These are phyloP conservation scores for Cladorrhinum sp. DNA, from an alignment of 2,329 filamentous ascomycete genomes.

Conservation along the genomic window DNA sequence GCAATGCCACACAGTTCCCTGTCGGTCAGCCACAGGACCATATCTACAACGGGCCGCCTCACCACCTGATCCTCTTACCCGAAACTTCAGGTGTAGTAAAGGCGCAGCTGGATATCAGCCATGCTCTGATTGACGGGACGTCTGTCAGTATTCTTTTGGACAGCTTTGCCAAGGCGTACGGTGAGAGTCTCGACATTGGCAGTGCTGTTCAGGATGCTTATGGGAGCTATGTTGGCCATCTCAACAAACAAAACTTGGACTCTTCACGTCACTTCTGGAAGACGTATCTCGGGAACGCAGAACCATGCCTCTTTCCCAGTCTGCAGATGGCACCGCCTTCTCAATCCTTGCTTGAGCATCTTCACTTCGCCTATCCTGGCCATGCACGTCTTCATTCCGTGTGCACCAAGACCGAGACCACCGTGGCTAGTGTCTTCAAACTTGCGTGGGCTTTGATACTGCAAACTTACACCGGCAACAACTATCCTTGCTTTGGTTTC, in stretches of 20 bases:
- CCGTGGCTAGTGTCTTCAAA: constrained; percentile 12
- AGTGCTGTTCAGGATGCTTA: constrained; percentile 13
- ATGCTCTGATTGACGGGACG: constrained; percentile 35
- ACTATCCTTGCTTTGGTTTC: constrained; percentile 24
- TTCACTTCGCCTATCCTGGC: constrained; percentile 11
- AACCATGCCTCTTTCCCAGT: constrained; percentile 25
- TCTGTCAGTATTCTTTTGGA: constrained; percentile 30
- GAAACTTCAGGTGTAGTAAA: not conserved
- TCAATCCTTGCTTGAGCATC: constrained; percentile 1
- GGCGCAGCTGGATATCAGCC: constrained; percentile 34
- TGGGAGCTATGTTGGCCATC: constrained; percentile 22
- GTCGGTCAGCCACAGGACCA: constrained; percentile 9
- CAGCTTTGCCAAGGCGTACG: constrained; percentile 28
- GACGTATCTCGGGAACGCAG: constrained; percentile 18
- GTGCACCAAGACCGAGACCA: constrained; percentile 10
- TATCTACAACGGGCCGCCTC: constrained; percentile 2
- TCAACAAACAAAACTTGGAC: constrained; percentile 14
- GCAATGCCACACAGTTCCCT: constrained; percentile 1
- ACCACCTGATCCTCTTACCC: constrained; percentile 3
- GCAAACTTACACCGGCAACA: constrained; percentile 10
- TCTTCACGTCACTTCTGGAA: constrained; percentile 25
- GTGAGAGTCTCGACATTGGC: constrained; percentile 11
- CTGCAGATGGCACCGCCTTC: not conserved
- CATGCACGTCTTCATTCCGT: constrained; percentile 6
- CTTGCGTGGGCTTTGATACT: constrained; percentile 11